Conservation (phyloP, 257 asterid species). For the Solanum rostratum region DNA sequence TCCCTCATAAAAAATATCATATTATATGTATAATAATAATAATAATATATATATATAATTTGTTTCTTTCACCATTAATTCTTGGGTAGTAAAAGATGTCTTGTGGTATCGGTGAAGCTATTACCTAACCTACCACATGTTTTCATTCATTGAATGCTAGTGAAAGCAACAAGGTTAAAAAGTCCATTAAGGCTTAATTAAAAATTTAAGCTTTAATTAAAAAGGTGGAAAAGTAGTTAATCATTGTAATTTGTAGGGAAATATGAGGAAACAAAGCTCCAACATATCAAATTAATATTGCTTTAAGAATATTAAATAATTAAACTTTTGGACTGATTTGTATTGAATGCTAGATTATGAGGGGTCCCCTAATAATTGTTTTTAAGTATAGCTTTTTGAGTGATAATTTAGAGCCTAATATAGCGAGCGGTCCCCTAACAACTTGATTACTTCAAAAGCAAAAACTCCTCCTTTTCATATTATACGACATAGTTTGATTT, state of each 20-base stretch:
- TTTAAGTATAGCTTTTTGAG: not conserved
- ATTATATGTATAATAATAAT: too few species aligned
- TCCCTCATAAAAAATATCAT: too few species aligned
- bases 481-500: accelerated
- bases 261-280: not conserved
- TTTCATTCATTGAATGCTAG: not conserved
- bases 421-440: too few species aligned
- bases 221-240: not conserved
- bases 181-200: not conserved
- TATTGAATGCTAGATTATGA: not conserved
- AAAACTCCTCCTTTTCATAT: too few species aligned
- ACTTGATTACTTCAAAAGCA: not conserved
- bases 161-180: not conserved
- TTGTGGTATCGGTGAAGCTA: not conserved
- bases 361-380: not conserved
- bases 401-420: not conserved
- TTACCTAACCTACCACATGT: not conserved
- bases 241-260: not conserved
- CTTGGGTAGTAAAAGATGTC: not conserved
- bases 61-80: not conserved
- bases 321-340: not conserved
- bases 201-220: not conserved
- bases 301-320: not conserved
- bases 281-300: not conserved
- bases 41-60: too few species aligned